Evolutionary conservation across 2,329 filamentous ascomycete genomes (phyloP), one percentile per base, ranked within the genome.

Genomic region (Epichloe uncinata): DNA sequence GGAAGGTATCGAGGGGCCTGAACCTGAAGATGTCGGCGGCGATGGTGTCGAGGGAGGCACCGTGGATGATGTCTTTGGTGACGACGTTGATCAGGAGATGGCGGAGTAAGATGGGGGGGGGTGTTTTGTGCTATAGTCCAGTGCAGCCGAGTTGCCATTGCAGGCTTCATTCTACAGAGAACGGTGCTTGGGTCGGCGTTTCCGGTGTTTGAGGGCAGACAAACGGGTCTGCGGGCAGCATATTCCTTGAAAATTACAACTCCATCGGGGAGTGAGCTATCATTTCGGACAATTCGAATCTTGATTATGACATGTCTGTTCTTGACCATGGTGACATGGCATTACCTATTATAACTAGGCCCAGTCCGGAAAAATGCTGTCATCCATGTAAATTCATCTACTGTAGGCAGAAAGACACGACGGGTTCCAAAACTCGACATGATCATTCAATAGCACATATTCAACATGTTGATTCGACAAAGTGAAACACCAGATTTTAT

Each of bases 11-110:
- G 70, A 71, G 55, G 65, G 64, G 5, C 63, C 66, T 4, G 65
- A 66, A 12, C 63, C 62, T 5, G 72, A 70, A 44, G 69, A 71
- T 49, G 64, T 68, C 9, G 69, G 68, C 13, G 71, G 68, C 5
- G 73, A 75, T 44, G 72, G 68, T 9, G 70, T 72, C 33, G 73
- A 74, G 52, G 69, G 69, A 2, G 73, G 73, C 3, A 73, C 71
- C 1, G 69, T 75, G 45, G 76, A 77, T 47, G 77, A 80, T 56
- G 69, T 79, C 44, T 76, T 77, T 51, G 75, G 70, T 3, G 71
- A 71, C 41, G 73, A 77, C 57, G 72, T 70, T 45, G 74, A 78
- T 54, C 72, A 79, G 60, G 78, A 80, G 47, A 75, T 78, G 70
- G 76, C 72, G 22, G 74, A 75, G 52, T 60, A 65, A 30, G n/a